Evolutionary conservation across 805 yeast genomes (phyloP), one percentile per base, ranked within the genome.

Genomic region (Hanseniaspora taiwanica): DNA sequence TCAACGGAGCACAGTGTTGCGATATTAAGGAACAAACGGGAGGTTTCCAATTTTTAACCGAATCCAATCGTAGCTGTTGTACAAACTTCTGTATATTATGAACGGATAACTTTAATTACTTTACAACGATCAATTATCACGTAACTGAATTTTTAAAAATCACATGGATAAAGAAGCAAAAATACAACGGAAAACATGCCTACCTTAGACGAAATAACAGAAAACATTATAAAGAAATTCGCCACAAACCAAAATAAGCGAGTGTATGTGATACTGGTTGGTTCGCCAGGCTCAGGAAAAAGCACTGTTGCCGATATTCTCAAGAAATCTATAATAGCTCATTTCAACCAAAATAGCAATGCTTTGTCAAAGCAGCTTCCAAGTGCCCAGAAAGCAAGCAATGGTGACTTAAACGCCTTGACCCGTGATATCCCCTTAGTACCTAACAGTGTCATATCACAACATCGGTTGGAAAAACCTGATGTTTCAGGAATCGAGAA

Each of bases 241-340:
- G 9, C 13, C 4, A n/a, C 13, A 18, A 17, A 57, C 12, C 43
- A 45, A 0, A 53, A 55, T 31, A 65, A 71, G 43, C 60, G 87
- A 46, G 54, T 75, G 2, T 44, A 79, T n/a, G 62, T 85, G 9
- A 61, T 80, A 1, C 50, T 85, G 9, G 76, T 77, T 3, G 95
- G 94, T 1, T 67, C 76, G 0, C 94, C 95, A 2, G 95, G 95
- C 4, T 74, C 87, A 1, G 95, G 95, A 0, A 84, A 84, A 55
- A 71, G 87, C 4, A 81, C 93, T 0, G 50, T 77, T 27, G 76
- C 86, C 1, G 53, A 52, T 27, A 42, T 56, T 5, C 59, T 84
- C 4, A 69, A 68, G 23, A 52, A 57, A 3, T 47, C 47, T 66
- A 25, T 46, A 42, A 47, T 19, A 42, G 49, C 46, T 60, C 47